A percentile compares a stretch with the other conserved stretches of the same genome.
phyloP scores from a whole-genome alignment of 208 protist species.

The Acanthamoeba polyphaga region DNA sequence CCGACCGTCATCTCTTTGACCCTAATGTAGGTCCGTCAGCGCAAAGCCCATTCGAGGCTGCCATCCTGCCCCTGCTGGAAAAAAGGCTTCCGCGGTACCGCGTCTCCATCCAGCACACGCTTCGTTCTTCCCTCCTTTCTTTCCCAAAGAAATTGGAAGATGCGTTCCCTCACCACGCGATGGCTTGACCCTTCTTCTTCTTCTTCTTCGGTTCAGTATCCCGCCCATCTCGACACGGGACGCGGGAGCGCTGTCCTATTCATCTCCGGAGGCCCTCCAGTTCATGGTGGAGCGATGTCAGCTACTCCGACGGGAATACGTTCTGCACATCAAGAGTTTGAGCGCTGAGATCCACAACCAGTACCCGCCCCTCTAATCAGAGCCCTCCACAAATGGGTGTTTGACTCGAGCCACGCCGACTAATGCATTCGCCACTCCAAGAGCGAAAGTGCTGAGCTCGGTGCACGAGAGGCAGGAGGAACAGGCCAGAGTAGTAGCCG shows the following conservation, averaged over 20 bases:
- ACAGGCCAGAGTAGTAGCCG: background rate
- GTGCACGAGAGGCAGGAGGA: constrained; percentile 34
- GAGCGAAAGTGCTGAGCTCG: background rate
- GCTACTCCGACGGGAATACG: constrained; percentile 33
- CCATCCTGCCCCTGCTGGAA: constrained; percentile 32
- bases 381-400: background rate
- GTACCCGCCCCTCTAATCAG: background rate
- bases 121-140: background rate
- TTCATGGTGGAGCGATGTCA: constrained; percentile 58
- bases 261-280: constrained; percentile 33
- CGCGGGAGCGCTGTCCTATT: background rate
- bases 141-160: too few species aligned
- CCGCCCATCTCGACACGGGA: background rate
- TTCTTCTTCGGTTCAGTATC: background rate
- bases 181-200: too few species aligned
- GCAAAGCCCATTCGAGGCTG: constrained; percentile 2
- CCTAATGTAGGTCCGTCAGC: background rate
- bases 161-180: background rate
- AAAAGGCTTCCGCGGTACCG: constrained; percentile 60
- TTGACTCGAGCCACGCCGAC: too few species aligned
- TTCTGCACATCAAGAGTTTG: background rate
- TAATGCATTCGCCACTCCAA: background rate
- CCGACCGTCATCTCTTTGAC: too few species aligned
- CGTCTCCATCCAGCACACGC: too few species aligned
- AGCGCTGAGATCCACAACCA: constrained; percentile 58